phyloP scores from a whole-genome alignment of 768 basidiomycete genomes.

The Albatrellus ellisii region DNA sequence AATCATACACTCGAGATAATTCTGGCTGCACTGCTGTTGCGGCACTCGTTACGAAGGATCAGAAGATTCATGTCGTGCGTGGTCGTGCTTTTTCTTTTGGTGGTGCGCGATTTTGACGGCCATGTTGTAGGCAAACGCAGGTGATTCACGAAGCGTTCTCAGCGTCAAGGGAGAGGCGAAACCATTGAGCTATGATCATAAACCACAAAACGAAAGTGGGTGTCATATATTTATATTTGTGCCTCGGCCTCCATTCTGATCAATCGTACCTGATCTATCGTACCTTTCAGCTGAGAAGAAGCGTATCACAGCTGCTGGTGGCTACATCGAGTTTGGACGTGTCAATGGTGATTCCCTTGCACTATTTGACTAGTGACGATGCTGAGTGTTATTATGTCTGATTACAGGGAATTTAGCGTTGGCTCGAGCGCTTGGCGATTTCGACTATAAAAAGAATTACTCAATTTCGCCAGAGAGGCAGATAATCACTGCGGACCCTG shows the following conservation, averaged over 20 bases:
- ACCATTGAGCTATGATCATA: constrained; percentile 88
- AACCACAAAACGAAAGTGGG: constrained; percentile 78
- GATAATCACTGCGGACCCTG: constrained; percentile 91
- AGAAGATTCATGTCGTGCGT: constrained; percentile 69
- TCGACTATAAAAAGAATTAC: constrained; percentile 96
- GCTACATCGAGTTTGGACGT: constrained; percentile 91
- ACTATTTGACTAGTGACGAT: not conserved
- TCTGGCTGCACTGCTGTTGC: constrained; percentile 96
- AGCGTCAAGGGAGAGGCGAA: constrained; percentile 77
- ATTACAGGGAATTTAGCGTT: constrained; percentile 82
- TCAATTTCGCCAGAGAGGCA: constrained; percentile 74
- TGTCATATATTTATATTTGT: constrained; percentile 8
- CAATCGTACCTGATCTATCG: no score
- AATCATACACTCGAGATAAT: constrained; percentile 78
- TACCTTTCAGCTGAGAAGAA: constrained; percentile 65
- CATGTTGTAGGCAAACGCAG: constrained; percentile 79
- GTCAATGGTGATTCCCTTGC: constrained; percentile 62
- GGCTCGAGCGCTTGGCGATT: constrained; percentile 92
- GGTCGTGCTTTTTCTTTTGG: not conserved
- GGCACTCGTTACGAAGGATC: constrained; percentile 66
- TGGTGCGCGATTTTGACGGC: not conserved
- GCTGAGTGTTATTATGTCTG: not conserved
- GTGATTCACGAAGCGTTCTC: constrained; percentile 89
- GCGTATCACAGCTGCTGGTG: constrained; percentile 83
- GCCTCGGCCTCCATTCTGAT: no score